Percentiles rank a stretch among this genome's conserved stretches.
phyloP scores from a whole-genome alignment of 2,329 filamentous ascomycete genomes.

The Botryosphaeria dothidea region DNA sequence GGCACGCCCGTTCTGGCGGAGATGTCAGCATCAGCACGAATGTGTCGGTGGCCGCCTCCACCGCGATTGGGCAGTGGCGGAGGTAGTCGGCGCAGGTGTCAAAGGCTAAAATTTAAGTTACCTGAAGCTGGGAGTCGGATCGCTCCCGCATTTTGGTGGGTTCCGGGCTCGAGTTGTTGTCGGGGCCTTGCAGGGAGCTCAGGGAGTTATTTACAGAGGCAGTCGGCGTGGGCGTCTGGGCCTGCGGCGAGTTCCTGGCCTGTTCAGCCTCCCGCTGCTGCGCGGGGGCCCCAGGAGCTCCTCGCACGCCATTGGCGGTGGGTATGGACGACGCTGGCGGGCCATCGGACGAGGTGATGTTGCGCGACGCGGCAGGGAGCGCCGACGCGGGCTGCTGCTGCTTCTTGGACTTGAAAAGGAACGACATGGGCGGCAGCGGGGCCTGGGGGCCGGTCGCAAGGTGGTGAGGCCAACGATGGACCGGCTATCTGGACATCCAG shows the following conservation, averaged over 20 bases:
- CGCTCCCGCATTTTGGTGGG: constrained; percentile 61
- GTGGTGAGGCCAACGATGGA: constrained; percentile 14
- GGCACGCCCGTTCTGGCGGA: constrained; percentile 16
- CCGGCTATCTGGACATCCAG: constrained; percentile 18
- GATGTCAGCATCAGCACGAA: constrained; percentile 14
- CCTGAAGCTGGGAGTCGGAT: constrained; percentile 57
- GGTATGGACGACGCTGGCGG: constrained; percentile 42
- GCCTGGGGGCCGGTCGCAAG: constrained; percentile 12
- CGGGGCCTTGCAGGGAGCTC: constrained; percentile 66
- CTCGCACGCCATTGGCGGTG: constrained; percentile 48
- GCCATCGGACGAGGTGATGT: constrained; percentile 59
- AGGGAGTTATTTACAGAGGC: constrained; percentile 67
- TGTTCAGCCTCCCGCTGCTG: constrained; percentile 21
- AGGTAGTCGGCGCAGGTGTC: constrained; percentile 1
- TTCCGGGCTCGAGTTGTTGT: constrained; percentile 62
- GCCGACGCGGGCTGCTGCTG: constrained; percentile 39
- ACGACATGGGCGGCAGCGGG: constrained; percentile 45
- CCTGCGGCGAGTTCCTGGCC: constrained; percentile 38
- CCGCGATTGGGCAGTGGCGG: constrained; percentile 5
- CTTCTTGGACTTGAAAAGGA: constrained; percentile 53
- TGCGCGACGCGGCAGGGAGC: constrained; percentile 57
- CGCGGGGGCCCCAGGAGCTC: background rate
- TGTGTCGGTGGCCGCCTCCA: background rate
- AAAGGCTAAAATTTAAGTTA: constrained; percentile 35
- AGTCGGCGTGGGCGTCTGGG: constrained; percentile 69